Base-by-base conservation (phyloP, 192 early-diverging fungal species). In the Blastocladiella britannica region DNA sequence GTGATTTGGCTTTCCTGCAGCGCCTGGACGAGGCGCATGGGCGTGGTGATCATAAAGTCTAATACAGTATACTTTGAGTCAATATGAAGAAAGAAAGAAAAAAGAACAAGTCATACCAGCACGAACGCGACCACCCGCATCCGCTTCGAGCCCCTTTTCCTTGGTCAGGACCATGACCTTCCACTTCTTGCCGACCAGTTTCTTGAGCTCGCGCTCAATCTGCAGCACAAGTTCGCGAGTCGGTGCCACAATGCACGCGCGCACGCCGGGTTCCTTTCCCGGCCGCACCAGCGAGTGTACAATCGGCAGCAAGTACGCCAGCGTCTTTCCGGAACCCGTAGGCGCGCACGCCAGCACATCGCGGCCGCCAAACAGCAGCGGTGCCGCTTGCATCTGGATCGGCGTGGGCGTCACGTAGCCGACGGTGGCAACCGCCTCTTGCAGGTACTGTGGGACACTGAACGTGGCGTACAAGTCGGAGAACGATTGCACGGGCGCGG, bases 291-390 rank as follows among this genome's bases (percentile, higher is more conserved):
- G 63, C 51, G 82, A 72, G 57, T 92, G 86, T 53, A 99, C 62
- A 26, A 99, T 89, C 0, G 92, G 89, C 25, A 99, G 68, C 37
- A 92, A 58, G 57, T 85, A 99, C 0, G 95, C 93, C 63, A 95
- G 65, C 1, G 95, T 99, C 70, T 99, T 99, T 64, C 95, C 95
- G 5, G 91, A 93, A 56, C 95, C 93, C 23, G 95, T 99, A 29
- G 91, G 95, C 7, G 95, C 90, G 68, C 86, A 86, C 2, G 89
- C 87, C 74, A 99, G 91, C 3, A 99, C 29, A 65, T 99, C 95
- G 15, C 89, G 80, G n/a, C 79, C 77, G 51, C 91, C 83, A n/a
- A 94, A 64, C 28, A 89, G 76, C 5, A 93, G 75, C 6, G 91
- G 88, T 23, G 90, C 76, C 0, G 87, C 76, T 65, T 94, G 91